Conservation (phyloP, 2,329 filamentous ascomycete genomes). For the Fusarium udum region DNA sequence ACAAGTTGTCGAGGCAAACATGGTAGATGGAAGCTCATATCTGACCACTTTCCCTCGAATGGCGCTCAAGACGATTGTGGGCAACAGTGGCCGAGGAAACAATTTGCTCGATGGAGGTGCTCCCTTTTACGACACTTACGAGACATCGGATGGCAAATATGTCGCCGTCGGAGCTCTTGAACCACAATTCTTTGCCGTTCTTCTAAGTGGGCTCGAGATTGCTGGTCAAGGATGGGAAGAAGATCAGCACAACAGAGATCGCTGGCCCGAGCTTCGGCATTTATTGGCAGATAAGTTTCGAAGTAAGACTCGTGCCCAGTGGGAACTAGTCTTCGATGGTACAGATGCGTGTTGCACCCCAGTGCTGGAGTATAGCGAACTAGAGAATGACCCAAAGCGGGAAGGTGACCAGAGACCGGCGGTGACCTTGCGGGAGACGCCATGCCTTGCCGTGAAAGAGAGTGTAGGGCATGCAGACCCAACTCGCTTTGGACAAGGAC, state of each 20-base stretch:
- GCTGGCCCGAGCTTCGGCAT: slow-evolving; percentile 73
- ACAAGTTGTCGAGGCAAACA: slow-evolving; percentile 94
- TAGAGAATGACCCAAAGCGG: slow-evolving; percentile 61
- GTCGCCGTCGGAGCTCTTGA: slow-evolving; percentile 93
- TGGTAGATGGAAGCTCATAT: slow-evolving; percentile 90
- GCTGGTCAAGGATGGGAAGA: slow-evolving; percentile 59
- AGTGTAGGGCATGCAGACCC: slow-evolving; percentile 47
- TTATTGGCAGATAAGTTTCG: slow-evolving; percentile 73
- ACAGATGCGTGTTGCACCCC: slow-evolving; percentile 95
- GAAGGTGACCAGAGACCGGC: slow-evolving; percentile 76
- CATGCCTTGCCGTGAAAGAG: slow-evolving; percentile 69
- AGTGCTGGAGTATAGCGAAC: slow-evolving; percentile 78
- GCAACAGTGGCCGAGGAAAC: slow-evolving; percentile 71
- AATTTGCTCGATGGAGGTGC: slow-evolving; percentile 86
- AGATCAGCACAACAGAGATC: slow-evolving; percentile 65
- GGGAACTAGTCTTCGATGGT: slow-evolving; percentile 87
- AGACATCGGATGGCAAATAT: slow-evolving; percentile 79
- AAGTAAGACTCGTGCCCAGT: slow-evolving; percentile 76
- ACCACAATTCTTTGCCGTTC: slow-evolving; percentile 79
- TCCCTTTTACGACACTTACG: slow-evolving; percentile 91
- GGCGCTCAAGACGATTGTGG: slow-evolving; percentile 68
- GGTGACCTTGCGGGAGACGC: slow-evolving; percentile 75
- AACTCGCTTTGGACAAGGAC: slow-evolving; percentile 67
- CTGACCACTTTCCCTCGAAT: slow-evolving; percentile 81
- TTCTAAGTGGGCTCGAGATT: slow-evolving; percentile 75